Conservation (phyloP, 371 early-diverging fungal genomes). For the Cokeromyces recurvatus region DNA sequence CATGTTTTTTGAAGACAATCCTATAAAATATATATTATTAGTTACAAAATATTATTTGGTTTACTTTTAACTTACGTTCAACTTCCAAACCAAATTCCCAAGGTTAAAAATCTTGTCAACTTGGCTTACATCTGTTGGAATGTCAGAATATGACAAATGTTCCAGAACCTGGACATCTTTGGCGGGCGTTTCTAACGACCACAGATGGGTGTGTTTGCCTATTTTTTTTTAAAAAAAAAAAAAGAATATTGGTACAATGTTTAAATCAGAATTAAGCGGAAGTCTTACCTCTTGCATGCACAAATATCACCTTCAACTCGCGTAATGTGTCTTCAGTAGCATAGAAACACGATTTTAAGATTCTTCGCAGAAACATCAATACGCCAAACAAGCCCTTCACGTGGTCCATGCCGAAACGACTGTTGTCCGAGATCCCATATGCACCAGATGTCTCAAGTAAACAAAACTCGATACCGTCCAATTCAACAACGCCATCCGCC, state of each 20-base stretch:
- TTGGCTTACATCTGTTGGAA: neutral
- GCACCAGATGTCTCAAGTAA: neutral
- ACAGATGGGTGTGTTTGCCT: neutral
- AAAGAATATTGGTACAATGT: neutral
- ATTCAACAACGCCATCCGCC: neutral
- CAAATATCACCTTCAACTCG: neutral
- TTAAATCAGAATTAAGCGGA: neutral
- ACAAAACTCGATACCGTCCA: neutral
- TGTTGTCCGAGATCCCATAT: neutral
- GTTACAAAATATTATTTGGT: no score
- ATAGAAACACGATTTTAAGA: conserved; percentile 1
- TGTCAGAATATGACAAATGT: neutral
- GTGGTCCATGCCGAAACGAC: conserved; percentile 1
- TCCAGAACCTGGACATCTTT: conserved; percentile 3
- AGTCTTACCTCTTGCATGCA: conserved; percentile 6
- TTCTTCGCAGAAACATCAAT: conserved; percentile 1
- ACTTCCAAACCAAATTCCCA: conserved; percentile 7
- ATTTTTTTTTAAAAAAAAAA: neutral
- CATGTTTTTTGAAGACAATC: conserved; percentile 2
- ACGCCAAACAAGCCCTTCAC: neutral
- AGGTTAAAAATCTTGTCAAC: conserved; percentile 1
- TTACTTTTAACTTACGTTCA: conserved; percentile 1
- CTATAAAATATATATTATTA: neutral
- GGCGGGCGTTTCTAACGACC: conserved; percentile 4
- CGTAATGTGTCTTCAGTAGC: neutral